Base-by-base conservation (phyloP, 164 flowering plant species). In the Nelumbo lutea region DNA sequence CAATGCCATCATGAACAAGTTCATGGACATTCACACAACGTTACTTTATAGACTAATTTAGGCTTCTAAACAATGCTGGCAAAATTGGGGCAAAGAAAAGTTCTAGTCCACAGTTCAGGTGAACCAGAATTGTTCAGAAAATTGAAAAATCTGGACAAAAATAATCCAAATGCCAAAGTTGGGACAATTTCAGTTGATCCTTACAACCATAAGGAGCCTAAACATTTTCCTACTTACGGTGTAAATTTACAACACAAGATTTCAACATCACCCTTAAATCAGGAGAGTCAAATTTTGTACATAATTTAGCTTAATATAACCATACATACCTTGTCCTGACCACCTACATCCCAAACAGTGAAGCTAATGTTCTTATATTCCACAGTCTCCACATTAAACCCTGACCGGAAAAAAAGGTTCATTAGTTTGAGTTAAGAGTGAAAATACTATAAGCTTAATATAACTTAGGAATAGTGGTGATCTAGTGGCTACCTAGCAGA, bases 261-360 rank as follows among this genome's bases (percentile, higher is more conserved):
- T 27, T 27, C 27, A 27, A 27, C 27, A 27, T 27, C 27, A 27
- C 27, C 27, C 27, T 27, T 27, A 27, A 27, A 27, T 27, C 27
- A 39, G 1, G 40, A 40, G 2, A 59, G 11, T 4, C 6, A 13
- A 38, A 38, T 27, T 27, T 27, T 27, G 27, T 11, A 2, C 6
- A 38, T 1, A 39, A 6, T 2, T 40, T 15, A 15, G 39, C 8
- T 2, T 53, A 11, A 9, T 10, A 53, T 53, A 15, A 14, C 57
- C 11, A 52, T 42, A 48, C 72, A 71, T 79, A 88, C 93, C 93
- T 86, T 88, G 82, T 88, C 93, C 77, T 86, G 93, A 63, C 93
- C 93, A 11, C 93, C 93, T 9, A 88, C 93, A 84, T 88, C 93
- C 93, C 93, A 88, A 27, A 88, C 93, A 4, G 93, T 88, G 75